Base-by-base conservation (phyloP, 73 alveolate genomes). In the Effrenium voratum region DNA sequence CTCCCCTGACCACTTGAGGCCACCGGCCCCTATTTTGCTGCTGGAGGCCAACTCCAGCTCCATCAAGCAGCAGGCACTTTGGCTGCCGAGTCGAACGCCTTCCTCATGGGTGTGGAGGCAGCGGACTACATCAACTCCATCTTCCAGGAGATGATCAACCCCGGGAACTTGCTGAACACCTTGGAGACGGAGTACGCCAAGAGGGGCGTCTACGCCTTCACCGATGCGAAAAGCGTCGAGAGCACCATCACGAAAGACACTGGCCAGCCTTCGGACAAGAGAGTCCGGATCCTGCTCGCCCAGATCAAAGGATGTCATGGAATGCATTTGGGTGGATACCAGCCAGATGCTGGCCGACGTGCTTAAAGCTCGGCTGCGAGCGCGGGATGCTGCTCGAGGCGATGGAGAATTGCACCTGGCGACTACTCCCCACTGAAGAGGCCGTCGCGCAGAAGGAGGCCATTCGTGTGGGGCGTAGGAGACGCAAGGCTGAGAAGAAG, bases 261-360 rank as follows among this genome's bases (percentile, higher is more conserved):
- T 26, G 77, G 81, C 0, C 57, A 12, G 24, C 77, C 94, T 0
- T 0, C 75, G 34, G 94, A 85, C 94, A 85, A 85, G 60, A 0
- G 94, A 1, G 77, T 85, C 45, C 3, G 81, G 46, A 57, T 85
- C 60, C 46, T 86, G 68, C 19, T 40, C 24, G 94, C 94, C n/a
- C 94, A 86, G 47, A 44, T 86, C 59, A 57, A 85, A 30, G 94
- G n/a, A n/a, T n/a, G n/a, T n/a, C n/a, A n/a, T n/a, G n/a, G n/a
- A n/a, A n/a, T n/a, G n/a, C n/a, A n/a, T n/a, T n/a, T 83, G 80
- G 93, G 50, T 49, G 28, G 93, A 83, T 19, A 83, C 93, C 28
- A 30, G 52, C 34, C 49, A 38, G 40, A 83, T 82, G 93, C 43
- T 36, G 0, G 93, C 93, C 0, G 93, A 83, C 38, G 93, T 55